Conservation (phyloP, 2,329 filamentous ascomycete genomes). For the Aspergillus novoparasiticus region DNA sequence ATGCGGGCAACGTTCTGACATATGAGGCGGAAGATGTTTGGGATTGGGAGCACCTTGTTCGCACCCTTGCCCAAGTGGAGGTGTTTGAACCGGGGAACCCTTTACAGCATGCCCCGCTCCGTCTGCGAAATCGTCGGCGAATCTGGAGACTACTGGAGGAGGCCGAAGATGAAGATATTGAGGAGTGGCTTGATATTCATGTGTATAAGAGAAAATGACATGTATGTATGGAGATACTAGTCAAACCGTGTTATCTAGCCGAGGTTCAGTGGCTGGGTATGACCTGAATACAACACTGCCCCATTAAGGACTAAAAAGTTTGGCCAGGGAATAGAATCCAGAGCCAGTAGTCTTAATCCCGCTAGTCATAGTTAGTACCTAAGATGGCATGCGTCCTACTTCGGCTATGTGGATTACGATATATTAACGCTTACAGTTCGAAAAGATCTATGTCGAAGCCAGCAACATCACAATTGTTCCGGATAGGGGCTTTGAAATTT, state of each 20-base stretch:
- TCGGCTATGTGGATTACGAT: not conserved
- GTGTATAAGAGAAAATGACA: not conserved
- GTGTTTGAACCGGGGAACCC: not conserved
- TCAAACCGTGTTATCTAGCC: not conserved
- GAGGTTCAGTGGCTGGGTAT: not conserved
- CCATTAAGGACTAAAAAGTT: not conserved
- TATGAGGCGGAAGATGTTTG: slow-evolving; percentile 1
- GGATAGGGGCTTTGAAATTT: not conserved
- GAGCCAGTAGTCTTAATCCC: not conserved
- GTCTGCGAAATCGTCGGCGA: slow-evolving; percentile 3
- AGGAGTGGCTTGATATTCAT: not conserved
- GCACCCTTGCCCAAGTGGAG: not conserved
- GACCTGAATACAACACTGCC: not conserved
- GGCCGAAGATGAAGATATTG: slow-evolving; percentile 2
- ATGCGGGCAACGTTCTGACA: not conserved
- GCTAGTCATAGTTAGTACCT: not conserved
- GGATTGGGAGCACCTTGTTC: slow-evolving; percentile 6
- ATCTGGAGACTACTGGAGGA: slow-evolving; percentile 7
- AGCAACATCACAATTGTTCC: not conserved
- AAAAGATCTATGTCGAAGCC: not conserved
- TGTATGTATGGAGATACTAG: not conserved
- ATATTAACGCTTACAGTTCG: not conserved
- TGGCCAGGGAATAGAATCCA: not conserved
- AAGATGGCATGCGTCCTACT: not conserved
- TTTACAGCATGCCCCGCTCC: slow-evolving; percentile 4